Evolutionary conservation across 2,329 filamentous ascomycete genomes (phyloP).

Genomic region (Cytospora chrysosperma): DNA sequence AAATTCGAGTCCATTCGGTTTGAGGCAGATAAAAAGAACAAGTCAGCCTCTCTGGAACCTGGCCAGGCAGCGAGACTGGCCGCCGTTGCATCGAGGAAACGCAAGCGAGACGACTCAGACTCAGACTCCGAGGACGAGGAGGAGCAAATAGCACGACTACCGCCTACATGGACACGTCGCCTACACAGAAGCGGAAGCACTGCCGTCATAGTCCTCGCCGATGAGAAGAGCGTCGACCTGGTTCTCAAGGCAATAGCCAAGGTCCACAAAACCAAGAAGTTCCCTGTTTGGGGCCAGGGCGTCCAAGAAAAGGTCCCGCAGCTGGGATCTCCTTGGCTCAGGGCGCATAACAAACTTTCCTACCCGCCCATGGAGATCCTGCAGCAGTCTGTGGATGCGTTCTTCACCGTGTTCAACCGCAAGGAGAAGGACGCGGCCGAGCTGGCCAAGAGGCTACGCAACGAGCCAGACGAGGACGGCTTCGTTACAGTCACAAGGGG

Average conservation of each 20-base stretch:
- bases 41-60: conserved; percentile 43
- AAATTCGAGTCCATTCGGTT: conserved; percentile 78
- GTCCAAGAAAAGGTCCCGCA: conserved; percentile 55
- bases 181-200: conserved; percentile 73
- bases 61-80: conserved; percentile 41
- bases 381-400: conserved; percentile 76
- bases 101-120: conserved; percentile 43
- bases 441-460: conserved; percentile 64
- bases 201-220: conserved; percentile 80
- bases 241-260: conserved; percentile 74
- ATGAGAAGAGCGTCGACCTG: conserved; percentile 72
- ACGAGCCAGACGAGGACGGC: conserved; percentile 88
- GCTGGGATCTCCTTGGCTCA: conserved; percentile 58
- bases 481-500: conserved; percentile 90
- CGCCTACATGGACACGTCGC: conserved; percentile 69
- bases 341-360: conserved; percentile 67
- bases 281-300: conserved; percentile 68
- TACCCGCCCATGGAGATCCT: conserved; percentile 68
- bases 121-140: conserved; percentile 59
- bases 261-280: conserved; percentile 56
- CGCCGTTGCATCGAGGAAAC: conserved; percentile 46
- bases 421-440: conserved; percentile 64
- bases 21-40: conserved; percentile 55
- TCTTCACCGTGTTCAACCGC: conserved; percentile 78
- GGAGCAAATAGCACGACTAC: conserved; percentile 61